Base-by-base conservation (phyloP, 768 basidiomycete genomes). In the Psilocybe subaeruginosa region DNA sequence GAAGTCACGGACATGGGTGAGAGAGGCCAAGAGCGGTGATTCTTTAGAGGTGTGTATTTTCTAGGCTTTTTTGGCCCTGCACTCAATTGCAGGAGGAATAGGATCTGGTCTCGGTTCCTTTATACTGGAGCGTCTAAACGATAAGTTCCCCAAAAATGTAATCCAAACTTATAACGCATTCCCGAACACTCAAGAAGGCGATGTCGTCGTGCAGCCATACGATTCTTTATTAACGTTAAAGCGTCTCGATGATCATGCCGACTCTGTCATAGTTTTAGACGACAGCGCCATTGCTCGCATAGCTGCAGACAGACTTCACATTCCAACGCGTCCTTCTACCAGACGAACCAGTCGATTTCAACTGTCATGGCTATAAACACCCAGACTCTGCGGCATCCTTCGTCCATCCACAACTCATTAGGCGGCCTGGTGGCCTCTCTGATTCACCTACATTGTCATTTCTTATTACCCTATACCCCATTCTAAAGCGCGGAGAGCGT, bases 101-200 rank as follows among this genome's bases (percentile, higher is more conserved):
- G 97, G 97, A n/a, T 99, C 97, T 0, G 97, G 97, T 1, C 87
- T 99, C 3, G 97, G 97, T 33, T 99, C 97, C 14, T 99, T 94
- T 78, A 80, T 99, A n/a, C 87, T 99, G 56, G 97, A 99, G 77
- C 88, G 97, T 31, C 78, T 99, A 45, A 97, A 96, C 76, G 97
- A 99, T 77, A 92, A 91, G 70, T 99, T 98, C 72, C 97, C 97
- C 0, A 99, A 99, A 80, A 99, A 99, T 74, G 85, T 99, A 58
- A 96, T 99, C 49, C 97, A 99, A 72, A 99, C 97, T 6, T 99
- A 99, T 74, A 98, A 96, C 46, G 97, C 99, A 58, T 99, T 99
- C 67, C 97, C 97, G 2, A 95, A 97, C 66, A 86, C 90, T 11
- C 87, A 92, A 65, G 95, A 97, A 67, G 89, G 92, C 31, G 97